Evolutionary conservation across 2,329 filamentous ascomycete species (phyloP), one percentile per base, ranked within the genome.

Genomic region (Apiospora kogelbergensis): DNA sequence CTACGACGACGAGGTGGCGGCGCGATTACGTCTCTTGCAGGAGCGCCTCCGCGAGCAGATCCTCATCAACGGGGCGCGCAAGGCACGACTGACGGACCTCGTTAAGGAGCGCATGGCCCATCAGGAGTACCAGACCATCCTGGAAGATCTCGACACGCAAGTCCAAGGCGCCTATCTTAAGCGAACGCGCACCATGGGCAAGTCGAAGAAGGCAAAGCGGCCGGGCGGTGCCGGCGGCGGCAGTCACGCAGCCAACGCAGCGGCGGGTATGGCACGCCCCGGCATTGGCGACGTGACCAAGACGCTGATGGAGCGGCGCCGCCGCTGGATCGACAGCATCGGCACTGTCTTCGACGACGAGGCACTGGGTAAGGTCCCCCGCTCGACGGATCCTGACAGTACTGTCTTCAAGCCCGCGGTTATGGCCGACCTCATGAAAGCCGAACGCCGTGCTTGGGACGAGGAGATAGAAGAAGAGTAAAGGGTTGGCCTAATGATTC

Each of bases 141-240:
- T 97, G 66, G 96, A 99, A 78, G 96, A 99, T 79, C 90, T 99
- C 26, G 96, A 99, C 83, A 90, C 91, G 53, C 96, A 98, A 78
- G 94, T 98, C 53, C 95, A 98, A 77, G 91, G 93, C 66, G 95
- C 96, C 3, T 99, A 98, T 77, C 90, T 97, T 60, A 99, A 99
- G 83, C 92, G 96, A 30, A 98, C 95, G 37, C 90, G 96, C 63
- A 97, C 94, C 0, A 91, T 98, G 82, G 93, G 95, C 79, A 97
- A 98, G 83, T 94, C 90, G 80, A 97, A 97, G 80, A 97, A 97
- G 82, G 91, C 94, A 69, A 95, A 97, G 78, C 85, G 91, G 5
- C 90, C 90, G 1, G 92, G 93, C 60, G 93, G 92, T 67, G 90
- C 91, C 1, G 91, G 91, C 30, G 93, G 91, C 70, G 91, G 91